These are phyloP conservation scores for Balakata baccata DNA, from an alignment of 345 rosid species.

Conservation along the genomic window DNA sequence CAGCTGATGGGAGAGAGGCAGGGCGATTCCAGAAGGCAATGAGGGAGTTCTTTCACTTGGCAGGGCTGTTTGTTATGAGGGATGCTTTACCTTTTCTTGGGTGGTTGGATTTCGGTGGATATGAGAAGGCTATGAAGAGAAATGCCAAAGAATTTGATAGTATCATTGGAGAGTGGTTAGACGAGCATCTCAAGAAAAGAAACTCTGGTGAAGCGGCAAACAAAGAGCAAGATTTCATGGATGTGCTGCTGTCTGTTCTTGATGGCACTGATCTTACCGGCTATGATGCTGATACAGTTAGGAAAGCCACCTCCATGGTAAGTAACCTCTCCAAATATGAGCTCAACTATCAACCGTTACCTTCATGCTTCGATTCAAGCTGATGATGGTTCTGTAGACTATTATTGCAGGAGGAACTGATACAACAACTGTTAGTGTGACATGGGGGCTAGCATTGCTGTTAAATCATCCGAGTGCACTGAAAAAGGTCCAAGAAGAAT, in stretches of 20 bases:
- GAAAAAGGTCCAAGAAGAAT: conserved; percentile 8
- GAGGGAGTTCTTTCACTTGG: conserved; percentile 14
- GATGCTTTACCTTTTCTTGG: conserved; percentile 14
- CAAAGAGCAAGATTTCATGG: conserved; percentile 30
- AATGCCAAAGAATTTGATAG: conserved; percentile 31
- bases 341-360: background rate
- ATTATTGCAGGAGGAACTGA: conserved; percentile 4
- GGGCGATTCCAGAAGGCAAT: background rate
- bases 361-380: background rate
- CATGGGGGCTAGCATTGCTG: conserved; percentile 7
- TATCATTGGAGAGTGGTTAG: conserved; percentile 19
- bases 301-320: conserved; percentile 37
- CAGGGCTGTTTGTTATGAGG: background rate
- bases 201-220: background rate
- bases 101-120: conserved; percentile 20
- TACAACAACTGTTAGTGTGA: conserved; percentile 2
- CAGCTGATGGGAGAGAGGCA: background rate
- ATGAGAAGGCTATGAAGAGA: conserved; percentile 32
- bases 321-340: background rate
- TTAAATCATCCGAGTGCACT: conserved; percentile 6
- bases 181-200: conserved; percentile 20
- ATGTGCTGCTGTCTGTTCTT: conserved; percentile 30
- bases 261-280: conserved; percentile 20
- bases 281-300: conserved; percentile 33
- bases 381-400: background rate